These are phyloP conservation scores for Talaromyces sp. DNA, from an alignment of 2,329 filamentous ascomycete species.

Conservation along the genomic window DNA sequence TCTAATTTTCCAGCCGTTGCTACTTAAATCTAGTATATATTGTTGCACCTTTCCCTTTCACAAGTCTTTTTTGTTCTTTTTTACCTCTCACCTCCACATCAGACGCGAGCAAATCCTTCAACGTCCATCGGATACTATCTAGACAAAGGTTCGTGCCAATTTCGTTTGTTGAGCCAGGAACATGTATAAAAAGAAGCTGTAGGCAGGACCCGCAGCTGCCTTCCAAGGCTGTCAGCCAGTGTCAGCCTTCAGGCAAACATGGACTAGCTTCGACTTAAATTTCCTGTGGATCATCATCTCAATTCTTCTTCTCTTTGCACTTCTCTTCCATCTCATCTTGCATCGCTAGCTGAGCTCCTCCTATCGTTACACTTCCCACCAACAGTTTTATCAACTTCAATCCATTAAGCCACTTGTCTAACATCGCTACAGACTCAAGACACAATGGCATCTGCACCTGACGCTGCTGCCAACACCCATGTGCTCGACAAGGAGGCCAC, in stretches of 20 bases:
- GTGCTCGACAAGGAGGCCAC: slow-evolving; percentile 11
- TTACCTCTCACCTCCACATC: not conserved
- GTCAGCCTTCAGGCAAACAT: not conserved
- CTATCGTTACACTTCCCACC: not conserved
- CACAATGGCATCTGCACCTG: not conserved
- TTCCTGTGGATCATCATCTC: not conserved
- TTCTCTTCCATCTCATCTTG: too few species aligned
- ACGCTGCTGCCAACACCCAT: not conserved
- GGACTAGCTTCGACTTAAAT: too few species aligned
- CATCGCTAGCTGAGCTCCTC: not conserved
- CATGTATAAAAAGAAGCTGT: too few species aligned
- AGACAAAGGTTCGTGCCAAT: slow-evolving; percentile 2
- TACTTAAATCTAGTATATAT: not conserved
- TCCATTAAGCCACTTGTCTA: not conserved
- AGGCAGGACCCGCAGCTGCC: not conserved
- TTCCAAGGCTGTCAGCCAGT: too few species aligned
- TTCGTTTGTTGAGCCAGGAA: too few species aligned
- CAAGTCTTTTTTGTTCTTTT: not conserved
- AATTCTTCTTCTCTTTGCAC: too few species aligned
- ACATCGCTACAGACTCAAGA: not conserved
- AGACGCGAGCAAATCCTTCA: not conserved
- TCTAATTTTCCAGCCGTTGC: too few species aligned
- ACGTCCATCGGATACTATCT: not conserved
- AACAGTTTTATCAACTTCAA: not conserved
- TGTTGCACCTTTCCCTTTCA: not conserved